Evolutionary conservation across 129 eudicot species (phyloP).

Genomic region (Chrysanthemum lavandulifolium): DNA sequence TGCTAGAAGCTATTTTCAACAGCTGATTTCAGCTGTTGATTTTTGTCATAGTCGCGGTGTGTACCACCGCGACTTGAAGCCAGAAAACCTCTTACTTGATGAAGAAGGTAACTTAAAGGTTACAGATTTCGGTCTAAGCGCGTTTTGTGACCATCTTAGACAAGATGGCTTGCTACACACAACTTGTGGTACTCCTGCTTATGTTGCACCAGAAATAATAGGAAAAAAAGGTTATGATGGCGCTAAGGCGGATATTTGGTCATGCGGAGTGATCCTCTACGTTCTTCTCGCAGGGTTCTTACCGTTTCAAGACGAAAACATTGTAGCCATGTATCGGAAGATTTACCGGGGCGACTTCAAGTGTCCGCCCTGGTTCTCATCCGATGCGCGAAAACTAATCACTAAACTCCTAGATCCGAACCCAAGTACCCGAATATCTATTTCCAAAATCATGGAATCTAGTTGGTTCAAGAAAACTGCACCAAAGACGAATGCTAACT

Average conservation of each 20-base stretch:
- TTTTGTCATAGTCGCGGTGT: constrained; percentile 43
- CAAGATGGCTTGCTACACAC: constrained; percentile 43
- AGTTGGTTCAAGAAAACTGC: constrained; percentile 57
- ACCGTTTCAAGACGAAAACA: constrained; percentile 41
- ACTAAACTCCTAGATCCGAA: constrained; percentile 75
- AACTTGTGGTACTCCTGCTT: constrained; percentile 42
- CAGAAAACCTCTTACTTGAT: constrained; percentile 32
- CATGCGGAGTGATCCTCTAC: constrained; percentile 38
- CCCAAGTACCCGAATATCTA: constrained; percentile 58
- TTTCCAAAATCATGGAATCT: constrained; percentile 60
- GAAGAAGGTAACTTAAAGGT: constrained; percentile 44
- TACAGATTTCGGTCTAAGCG: constrained; percentile 40
- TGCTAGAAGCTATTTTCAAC: constrained; percentile 43
- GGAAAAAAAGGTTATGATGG: constrained; percentile 44
- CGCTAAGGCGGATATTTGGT: constrained; percentile 44
- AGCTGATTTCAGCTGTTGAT: constrained; percentile 38
- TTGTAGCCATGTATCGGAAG: constrained; percentile 38
- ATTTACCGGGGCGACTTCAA: constrained; percentile 54
- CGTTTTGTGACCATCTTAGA: constrained; percentile 39
- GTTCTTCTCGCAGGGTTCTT: constrained; percentile 40
- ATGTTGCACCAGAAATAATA: constrained; percentile 41
- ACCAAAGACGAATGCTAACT: constrained; percentile 36
- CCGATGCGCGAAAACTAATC: constrained; percentile 55
- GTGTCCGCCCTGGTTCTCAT: constrained; percentile 92
- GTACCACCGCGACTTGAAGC: constrained; percentile 42